Evolutionary conservation across 2,329 filamentous ascomycete genomes (phyloP), one percentile per base, ranked within the genome.

Genomic region (Talaromyces rugulosus): DNA sequence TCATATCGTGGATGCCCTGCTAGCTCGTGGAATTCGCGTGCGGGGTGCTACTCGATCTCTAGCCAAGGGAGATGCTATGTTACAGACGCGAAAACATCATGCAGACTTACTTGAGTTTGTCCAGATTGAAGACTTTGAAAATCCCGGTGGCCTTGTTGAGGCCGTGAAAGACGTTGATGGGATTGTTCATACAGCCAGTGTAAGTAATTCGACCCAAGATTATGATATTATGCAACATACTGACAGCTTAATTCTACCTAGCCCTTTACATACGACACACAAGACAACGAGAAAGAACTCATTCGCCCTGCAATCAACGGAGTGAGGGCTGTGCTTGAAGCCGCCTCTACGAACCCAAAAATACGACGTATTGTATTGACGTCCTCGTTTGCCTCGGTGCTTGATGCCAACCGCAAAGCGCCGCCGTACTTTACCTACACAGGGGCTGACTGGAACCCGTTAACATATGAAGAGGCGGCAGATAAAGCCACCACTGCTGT

Each of bases 281-380:
- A 11, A 30, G 60, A 64, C 30, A 62, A 58, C 33, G 62, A 64
- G 27, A 59, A 59, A 40, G 60, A 64, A 12, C 34, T 64, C 33
- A 58, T 64, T 11, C 31, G 55, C 3, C 60, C 62, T 28, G 62
- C 62, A 3, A 62, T 62, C 5, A 59, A 59, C 11, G 56, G 62
- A 11, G 56, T 59, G 2, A 59, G 27, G 33, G 36, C 59, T 44
- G 31, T 64, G 4, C 36, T 62, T 28, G 55, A 55, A n/a, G 59
- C 59, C 18, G 83, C 85, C 69, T 81, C 81, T 67, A 56, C 30
- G 27, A 57, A 47, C 12, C 47, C 55, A 2, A 57, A 59, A n/a
- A 30, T 64, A 14, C 28, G 9, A 16, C 50, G 59, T 3, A 34
- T 64, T 23, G 62, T 64, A 28, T 27, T 64, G 2, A 64, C 62